Percentiles rank a stretch among this genome's conserved stretches.
These are phyloP conservation scores for Chamaenerion angustifolium DNA, from an alignment of 345 rosid species.

Conservation along the genomic window DNA sequence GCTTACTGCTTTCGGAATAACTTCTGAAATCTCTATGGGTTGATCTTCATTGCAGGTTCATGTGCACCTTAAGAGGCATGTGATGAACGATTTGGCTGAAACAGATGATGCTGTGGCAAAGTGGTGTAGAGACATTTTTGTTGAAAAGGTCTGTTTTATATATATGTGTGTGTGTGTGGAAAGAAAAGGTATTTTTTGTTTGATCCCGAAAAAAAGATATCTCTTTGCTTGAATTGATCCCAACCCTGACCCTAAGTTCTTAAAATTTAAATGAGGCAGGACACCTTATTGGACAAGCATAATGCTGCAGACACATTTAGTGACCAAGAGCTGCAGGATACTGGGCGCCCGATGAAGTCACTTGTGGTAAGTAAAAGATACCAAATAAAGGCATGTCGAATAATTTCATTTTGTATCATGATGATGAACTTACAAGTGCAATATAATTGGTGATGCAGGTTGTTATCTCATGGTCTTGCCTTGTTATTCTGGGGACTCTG, in stretches of 20 bases:
- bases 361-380: slow-evolving; percentile 35
- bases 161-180: too few relatives aligned
- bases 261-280: slow-evolving; percentile 20
- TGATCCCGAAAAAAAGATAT: not conserved
- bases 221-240: not conserved
- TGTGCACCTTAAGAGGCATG: slow-evolving; percentile 57
- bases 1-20: too few relatives aligned
- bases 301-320: slow-evolving; percentile 47
- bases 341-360: slow-evolving; percentile 56
- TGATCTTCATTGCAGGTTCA: slow-evolving; percentile 44
- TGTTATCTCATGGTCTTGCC: slow-evolving; percentile 40
- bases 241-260: not conserved
- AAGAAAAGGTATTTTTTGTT: too few relatives aligned
- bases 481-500: slow-evolving; percentile 35
- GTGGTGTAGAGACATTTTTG: slow-evolving; percentile 88
- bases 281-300: slow-evolving; percentile 67
- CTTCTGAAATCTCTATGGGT: too few relatives aligned
- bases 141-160: slow-evolving; percentile 46
- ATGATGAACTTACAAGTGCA: too few relatives aligned
- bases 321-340: slow-evolving; percentile 46
- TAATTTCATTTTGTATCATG: too few relatives aligned
- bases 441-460: slow-evolving; percentile 26
- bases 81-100: slow-evolving; percentile 79
- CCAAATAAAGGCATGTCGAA: too few relatives aligned
- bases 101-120: slow-evolving; percentile 76